These are phyloP conservation scores for Umbelopsis sp. DNA, from an alignment of 371 early-diverging fungal species.

Conservation along the genomic window DNA sequence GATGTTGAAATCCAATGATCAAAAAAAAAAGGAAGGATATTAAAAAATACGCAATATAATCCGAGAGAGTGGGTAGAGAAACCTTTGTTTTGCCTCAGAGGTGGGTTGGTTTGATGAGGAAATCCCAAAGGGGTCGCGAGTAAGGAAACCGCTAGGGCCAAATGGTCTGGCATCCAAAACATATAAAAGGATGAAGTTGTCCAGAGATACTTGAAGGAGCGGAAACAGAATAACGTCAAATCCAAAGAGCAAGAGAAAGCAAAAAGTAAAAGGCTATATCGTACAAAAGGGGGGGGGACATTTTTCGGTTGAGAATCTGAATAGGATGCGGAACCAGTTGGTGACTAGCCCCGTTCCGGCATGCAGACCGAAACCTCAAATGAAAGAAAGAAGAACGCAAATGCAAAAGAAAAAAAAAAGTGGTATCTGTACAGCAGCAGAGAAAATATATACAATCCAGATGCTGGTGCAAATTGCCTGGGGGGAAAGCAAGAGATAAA, in stretches of 20 bases:
- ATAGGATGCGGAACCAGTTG: background rate
- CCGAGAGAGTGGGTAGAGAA: background rate
- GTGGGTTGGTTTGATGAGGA: slow-evolving; percentile 15
- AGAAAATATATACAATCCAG: slow-evolving; percentile 15
- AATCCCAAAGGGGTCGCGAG: slow-evolving; percentile 11
- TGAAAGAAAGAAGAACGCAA: slow-evolving; percentile 1
- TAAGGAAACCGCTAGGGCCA: slow-evolving; percentile 9
- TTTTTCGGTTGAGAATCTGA: background rate
- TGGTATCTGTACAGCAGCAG: background rate
- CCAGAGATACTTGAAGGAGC: slow-evolving; percentile 12
- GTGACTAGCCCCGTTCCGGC: background rate
- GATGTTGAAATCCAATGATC: background rate
- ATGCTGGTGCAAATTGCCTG: slow-evolving; percentile 13
- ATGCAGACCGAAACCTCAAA: background rate
- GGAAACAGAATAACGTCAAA: slow-evolving; percentile 18
- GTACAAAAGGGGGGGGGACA: background rate
- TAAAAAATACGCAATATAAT: slow-evolving; percentile 1
- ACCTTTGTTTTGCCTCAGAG: slow-evolving; percentile 10
- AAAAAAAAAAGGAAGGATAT: background rate
- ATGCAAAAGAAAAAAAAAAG: background rate
- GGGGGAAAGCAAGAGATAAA: background rate
- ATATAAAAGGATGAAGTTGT: slow-evolving; percentile 17
- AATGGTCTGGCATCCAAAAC: slow-evolving; percentile 17
- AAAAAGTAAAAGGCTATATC: slow-evolving; percentile 14
- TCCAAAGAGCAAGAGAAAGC: slow-evolving; percentile 14